Conservation (phyloP, 2,329 filamentous ascomycete genomes). For the Exophiala viscosa region DNA sequence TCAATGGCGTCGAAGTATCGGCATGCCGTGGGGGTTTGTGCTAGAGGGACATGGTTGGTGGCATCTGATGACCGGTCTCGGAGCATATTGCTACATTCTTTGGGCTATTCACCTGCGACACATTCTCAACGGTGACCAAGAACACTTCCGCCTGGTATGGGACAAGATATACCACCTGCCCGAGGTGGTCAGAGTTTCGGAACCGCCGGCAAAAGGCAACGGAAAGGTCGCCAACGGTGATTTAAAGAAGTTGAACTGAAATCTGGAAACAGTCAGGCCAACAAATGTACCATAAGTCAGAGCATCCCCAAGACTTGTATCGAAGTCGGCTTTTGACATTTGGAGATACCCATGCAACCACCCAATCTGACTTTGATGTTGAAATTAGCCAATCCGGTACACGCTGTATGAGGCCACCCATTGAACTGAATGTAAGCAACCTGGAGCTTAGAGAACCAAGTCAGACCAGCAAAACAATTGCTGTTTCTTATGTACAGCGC, state of each 20-base stretch:
- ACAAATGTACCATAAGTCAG: not conserved
- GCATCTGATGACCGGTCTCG: conserved; percentile 77
- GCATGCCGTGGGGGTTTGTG: conserved; percentile 74
- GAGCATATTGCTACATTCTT: conserved; percentile 78
- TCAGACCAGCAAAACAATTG: no score
- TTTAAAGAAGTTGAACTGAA: not conserved
- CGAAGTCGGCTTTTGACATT: not conserved
- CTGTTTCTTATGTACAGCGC: no score
- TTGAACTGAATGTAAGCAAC: no score
- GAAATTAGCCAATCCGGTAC: no score
- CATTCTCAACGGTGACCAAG: conserved; percentile 68
- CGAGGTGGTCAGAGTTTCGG: conserved; percentile 38
- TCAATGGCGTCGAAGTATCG: conserved; percentile 62
- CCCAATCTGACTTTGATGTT: no score
- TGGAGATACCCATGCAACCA: not conserved
- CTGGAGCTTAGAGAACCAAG: no score
- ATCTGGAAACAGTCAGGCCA: not conserved
- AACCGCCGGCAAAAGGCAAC: conserved; percentile 10
- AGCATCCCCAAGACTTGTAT: no score
- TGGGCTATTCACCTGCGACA: conserved; percentile 81
- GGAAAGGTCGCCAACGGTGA: conserved; percentile 1
- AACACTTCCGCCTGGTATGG: conserved; percentile 70
- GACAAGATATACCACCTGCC: conserved; percentile 59
- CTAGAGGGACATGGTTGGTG: conserved; percentile 72
- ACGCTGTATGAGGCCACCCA: no score